Evolutionary conservation across 495 filamentous ascomycete genomes (phyloP).

Genomic region (Penicillium antarcticum): DNA sequence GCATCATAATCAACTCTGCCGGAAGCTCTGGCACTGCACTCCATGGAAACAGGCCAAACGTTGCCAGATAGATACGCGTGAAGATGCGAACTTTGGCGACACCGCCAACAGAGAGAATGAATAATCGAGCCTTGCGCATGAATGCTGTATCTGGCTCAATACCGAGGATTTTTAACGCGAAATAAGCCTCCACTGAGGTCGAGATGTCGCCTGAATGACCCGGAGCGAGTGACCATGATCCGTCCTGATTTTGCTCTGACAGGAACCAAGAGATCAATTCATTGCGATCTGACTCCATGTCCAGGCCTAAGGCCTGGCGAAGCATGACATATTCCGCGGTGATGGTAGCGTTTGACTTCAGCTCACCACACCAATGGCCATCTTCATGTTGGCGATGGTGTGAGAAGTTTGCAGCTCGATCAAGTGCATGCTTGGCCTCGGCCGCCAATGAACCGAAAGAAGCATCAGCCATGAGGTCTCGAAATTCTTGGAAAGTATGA

Average conservation of each 20-base stretch:
- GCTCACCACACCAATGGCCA: slow-evolving; percentile 38
- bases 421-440: no score
- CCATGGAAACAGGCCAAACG: slow-evolving; percentile 44
- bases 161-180: slow-evolving; percentile 40
- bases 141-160: slow-evolving; percentile 4
- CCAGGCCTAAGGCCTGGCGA: slow-evolving; percentile 22
- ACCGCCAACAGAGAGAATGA: slow-evolving; percentile 30
- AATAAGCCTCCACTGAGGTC: slow-evolving; percentile 33
- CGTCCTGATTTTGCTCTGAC: slow-evolving; percentile 30
- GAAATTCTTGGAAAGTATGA: no score
- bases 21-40: slow-evolving; percentile 35
- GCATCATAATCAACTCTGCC: slow-evolving; percentile 36
- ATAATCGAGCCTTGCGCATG: slow-evolving; percentile 27
- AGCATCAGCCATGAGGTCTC: no score
- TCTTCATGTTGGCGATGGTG: slow-evolving; percentile 11
- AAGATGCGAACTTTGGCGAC: slow-evolving; percentile 36
- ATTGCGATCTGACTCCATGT: slow-evolving; percentile 7
- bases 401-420: no score
- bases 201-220: slow-evolving; percentile 34
- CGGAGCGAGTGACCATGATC: slow-evolving; percentile 38
- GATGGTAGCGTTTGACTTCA: slow-evolving; percentile 30
- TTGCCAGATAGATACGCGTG: slow-evolving; percentile 36
- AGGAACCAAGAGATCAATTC: slow-evolving; percentile 8
- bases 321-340: slow-evolving; percentile 38
- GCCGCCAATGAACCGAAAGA: no score